These are phyloP conservation scores for Pezicula neosporulosa DNA, from an alignment of 2,329 filamentous ascomycete genomes.

Conservation along the genomic window DNA sequence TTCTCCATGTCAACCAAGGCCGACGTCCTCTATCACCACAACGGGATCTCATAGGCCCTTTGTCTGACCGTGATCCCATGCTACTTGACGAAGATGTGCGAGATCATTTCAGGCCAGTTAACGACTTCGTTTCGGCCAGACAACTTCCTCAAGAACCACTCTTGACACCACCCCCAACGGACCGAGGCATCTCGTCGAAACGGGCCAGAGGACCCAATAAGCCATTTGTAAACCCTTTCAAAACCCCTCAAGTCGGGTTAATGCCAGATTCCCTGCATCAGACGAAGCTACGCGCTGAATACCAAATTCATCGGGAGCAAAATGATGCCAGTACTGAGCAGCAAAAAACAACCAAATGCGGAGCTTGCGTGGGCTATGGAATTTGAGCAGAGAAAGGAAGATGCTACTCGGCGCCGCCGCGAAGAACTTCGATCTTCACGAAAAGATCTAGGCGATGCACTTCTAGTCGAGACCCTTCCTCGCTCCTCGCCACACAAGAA, in stretches of 20 bases:
- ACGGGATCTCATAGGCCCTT: not conserved
- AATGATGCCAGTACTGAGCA: not conserved
- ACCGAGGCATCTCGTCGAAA: constrained; percentile 1
- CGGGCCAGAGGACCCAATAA: constrained; percentile 11
- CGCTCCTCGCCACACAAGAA: constrained; percentile 25
- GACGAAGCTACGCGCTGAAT: constrained; percentile 7
- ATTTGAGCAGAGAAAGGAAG: constrained; percentile 27
- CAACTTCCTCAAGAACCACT: constrained; percentile 8
- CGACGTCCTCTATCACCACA: not conserved
- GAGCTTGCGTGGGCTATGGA: constrained; percentile 29
- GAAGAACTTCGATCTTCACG: constrained; percentile 18
- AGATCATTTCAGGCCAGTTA: not conserved
- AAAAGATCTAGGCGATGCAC: constrained; percentile 1
- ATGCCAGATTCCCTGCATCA: constrained; percentile 11
- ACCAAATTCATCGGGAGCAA: not conserved
- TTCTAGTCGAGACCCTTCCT: not conserved
- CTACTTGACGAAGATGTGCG: not conserved
- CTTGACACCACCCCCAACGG: constrained; percentile 12
- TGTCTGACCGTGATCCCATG: not conserved
- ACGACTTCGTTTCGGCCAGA: constrained; percentile 23
- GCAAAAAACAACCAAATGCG: constrained; percentile 5
- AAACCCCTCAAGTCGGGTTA: not conserved
- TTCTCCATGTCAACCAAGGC: not conserved
- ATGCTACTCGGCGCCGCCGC: constrained; percentile 22
- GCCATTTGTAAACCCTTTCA: constrained; percentile 20